Percentiles rank a stretch among this genome's conserved stretches.
Conservation (phyloP, 768 basidiomycete genomes). For the Cystofilobasidium macerans region DNA sequence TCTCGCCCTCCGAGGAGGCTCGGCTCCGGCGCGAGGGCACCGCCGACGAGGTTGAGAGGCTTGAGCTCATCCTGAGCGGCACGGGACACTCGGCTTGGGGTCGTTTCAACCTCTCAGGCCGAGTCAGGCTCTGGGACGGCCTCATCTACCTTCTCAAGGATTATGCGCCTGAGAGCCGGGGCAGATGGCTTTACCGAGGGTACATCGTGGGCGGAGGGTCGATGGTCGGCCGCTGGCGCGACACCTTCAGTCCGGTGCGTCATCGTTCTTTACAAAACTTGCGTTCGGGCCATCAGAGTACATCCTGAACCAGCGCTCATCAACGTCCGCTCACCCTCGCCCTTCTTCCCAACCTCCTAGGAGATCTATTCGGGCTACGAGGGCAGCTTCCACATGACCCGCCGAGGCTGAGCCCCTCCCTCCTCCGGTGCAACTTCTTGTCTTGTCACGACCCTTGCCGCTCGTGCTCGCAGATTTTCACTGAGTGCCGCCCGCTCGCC, state of each 20-base stretch:
- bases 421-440: no score
- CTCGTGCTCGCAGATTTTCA: no score
- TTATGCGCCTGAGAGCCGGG: conserved; percentile 31
- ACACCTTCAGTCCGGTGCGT: conserved; percentile 33
- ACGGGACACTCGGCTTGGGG: conserved; percentile 39
- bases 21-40: conserved; percentile 26
- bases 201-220: conserved; percentile 37
- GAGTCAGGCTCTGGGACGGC: conserved; percentile 38
- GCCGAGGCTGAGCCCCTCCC: no score
- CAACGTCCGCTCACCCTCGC: no score
- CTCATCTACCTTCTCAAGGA: conserved; percentile 38
- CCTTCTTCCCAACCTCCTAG: neutral
- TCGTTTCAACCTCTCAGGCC: conserved; percentile 35
- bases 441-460: no score
- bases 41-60: conserved; percentile 28
- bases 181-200: conserved; percentile 36
- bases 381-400: conserved; percentile 22
- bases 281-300: no score
- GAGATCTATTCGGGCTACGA: conserved; percentile 19
- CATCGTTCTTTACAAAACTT: no score
- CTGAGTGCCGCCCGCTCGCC: no score
- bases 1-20: conserved; percentile 32
- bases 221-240: conserved; percentile 37
- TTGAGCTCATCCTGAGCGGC: conserved; percentile 36
- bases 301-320: neutral